Conservation (phyloP, 495 filamentous ascomycete genomes). For the Neurospora hispaniola region DNA sequence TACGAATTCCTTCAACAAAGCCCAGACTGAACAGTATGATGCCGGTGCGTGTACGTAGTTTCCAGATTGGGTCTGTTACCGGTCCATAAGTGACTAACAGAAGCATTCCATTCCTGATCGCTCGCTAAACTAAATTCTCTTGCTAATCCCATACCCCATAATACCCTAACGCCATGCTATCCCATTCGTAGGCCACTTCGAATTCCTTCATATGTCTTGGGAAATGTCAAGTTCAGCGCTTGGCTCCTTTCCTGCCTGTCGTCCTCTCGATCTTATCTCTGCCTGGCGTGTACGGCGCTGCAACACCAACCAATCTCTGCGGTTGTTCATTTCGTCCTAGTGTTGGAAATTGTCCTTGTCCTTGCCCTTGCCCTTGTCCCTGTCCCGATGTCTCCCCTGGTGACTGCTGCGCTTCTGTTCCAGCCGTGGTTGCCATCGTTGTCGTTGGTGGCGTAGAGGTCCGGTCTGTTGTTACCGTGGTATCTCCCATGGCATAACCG, state of each 20-base stretch:
- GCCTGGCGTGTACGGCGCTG: constrained; percentile 64
- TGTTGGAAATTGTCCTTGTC: background rate
- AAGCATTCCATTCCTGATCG: background rate
- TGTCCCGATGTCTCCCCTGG: background rate
- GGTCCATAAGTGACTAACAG: background rate
- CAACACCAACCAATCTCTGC: constrained; percentile 40
- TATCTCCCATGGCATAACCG: background rate
- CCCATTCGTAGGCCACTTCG: background rate
- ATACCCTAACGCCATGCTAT: constrained; percentile 8
- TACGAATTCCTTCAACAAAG: background rate
- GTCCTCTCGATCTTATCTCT: constrained; percentile 54
- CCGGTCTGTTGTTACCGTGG: background rate
- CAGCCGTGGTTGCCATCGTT: background rate
- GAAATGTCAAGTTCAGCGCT: constrained; percentile 14
- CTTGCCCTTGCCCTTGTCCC: background rate
- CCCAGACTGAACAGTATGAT: background rate
- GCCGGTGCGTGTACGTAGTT: background rate
- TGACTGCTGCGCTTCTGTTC: background rate
- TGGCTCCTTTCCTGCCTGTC: constrained; percentile 17
- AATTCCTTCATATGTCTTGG: background rate
- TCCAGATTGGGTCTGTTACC: background rate
- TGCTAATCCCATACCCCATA: background rate
- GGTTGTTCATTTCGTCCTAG: constrained; percentile 2
- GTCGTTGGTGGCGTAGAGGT: background rate
- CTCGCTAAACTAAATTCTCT: background rate